phyloP scores from a whole-genome alignment of 2,329 filamentous ascomycete genomes.

The Apiospora malaysiana region DNA sequence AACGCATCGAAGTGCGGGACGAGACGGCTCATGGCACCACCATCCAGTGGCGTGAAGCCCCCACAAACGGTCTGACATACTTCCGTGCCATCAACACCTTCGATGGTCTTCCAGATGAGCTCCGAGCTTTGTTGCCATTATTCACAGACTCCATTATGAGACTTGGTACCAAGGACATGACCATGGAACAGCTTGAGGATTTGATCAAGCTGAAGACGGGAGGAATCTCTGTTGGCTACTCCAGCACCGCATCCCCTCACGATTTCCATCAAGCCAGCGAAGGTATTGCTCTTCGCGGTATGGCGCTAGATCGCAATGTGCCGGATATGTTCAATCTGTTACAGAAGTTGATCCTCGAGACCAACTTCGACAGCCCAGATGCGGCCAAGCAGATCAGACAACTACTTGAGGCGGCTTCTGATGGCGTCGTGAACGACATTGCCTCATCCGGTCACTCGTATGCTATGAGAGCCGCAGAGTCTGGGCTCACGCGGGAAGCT shows the following conservation, averaged over 20 bases:
- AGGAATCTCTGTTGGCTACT: conserved; percentile 83
- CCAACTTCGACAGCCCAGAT: conserved; percentile 84
- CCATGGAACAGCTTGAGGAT: conserved; percentile 95
- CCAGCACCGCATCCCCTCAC: conserved; percentile 78
- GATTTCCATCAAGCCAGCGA: conserved; percentile 76
- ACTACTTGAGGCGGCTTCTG: conserved; percentile 83
- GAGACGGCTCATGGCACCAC: conserved; percentile 69
- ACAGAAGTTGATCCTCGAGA: conserved; percentile 80
- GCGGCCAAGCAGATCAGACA: conserved; percentile 84
- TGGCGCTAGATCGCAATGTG: conserved; percentile 87
- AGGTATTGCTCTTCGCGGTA: conserved; percentile 83
- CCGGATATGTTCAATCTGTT: conserved; percentile 90
- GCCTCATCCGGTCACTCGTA: conserved; percentile 89
- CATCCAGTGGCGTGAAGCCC: conserved; percentile 89
- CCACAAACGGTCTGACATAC: conserved; percentile 95
- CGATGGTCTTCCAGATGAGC: conserved; percentile 79
- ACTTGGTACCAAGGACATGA: conserved; percentile 83
- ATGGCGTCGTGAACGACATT: conserved; percentile 89
- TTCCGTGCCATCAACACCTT: conserved; percentile 88
- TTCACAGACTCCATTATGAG: conserved; percentile 95
- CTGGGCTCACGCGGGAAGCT: conserved; percentile 74
- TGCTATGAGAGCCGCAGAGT: conserved; percentile 83
- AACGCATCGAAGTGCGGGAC: conserved; percentile 64
- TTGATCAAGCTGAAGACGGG: conserved; percentile 96
- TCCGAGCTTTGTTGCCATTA: conserved; percentile 83